Conservation (phyloP, 2,329 filamentous ascomycete species). For the Xylariaceae sp. region DNA sequence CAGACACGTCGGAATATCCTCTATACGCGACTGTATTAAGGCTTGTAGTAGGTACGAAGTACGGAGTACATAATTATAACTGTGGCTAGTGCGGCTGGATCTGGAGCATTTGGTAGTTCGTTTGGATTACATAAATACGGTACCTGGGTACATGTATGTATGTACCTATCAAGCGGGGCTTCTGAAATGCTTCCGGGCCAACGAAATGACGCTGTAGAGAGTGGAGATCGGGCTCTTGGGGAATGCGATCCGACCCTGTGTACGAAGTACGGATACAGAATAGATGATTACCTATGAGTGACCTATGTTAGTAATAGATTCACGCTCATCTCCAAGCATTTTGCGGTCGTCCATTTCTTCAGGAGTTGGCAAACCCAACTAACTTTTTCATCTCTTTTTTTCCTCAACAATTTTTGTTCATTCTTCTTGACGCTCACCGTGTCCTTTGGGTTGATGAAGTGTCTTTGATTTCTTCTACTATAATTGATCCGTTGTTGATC, state of each 20-base stretch:
- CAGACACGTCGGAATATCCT: background rate
- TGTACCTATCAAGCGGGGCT: background rate
- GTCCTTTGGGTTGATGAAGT: background rate
- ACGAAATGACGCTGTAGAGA: constrained; percentile 14
- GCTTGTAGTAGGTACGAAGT: background rate
- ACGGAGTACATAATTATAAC: too few species aligned
- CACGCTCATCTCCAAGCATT: background rate
- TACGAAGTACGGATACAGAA: too few species aligned
- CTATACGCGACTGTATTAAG: too few species aligned
- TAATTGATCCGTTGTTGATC: background rate
- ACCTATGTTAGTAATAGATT: background rate
- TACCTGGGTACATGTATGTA: too few species aligned
- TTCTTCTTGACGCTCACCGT: background rate
- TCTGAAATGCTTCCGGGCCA: constrained; percentile 13
- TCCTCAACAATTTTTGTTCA: background rate
- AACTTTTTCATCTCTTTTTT: background rate
- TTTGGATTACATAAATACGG: too few species aligned
- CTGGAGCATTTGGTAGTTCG: too few species aligned
- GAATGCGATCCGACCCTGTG: background rate
- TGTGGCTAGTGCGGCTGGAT: too few species aligned
- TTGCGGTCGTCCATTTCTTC: background rate
- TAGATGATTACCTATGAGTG: background rate
- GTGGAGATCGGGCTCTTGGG: constrained; percentile 15
- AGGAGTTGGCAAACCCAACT: background rate
- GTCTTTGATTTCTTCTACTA: background rate